phyloP scores from a whole-genome alignment of 2,329 filamentous ascomycete species.

The Aspergillus viridinutans region DNA sequence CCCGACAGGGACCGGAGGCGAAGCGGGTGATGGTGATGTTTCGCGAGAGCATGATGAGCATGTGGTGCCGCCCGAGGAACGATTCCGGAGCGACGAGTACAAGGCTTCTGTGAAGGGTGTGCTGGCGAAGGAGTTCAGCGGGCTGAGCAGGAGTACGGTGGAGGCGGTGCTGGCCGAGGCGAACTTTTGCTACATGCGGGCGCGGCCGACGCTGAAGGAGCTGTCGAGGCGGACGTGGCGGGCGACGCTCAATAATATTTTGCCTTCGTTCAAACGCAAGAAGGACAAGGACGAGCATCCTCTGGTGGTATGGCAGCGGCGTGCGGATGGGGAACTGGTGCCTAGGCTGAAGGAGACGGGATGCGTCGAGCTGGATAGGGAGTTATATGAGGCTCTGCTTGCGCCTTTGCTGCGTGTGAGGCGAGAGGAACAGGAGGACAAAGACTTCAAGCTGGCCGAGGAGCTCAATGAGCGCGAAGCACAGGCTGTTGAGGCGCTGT shows the following conservation, averaged over 20 bases:
- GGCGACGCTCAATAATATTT: slow-evolving; percentile 39
- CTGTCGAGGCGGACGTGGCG: slow-evolving; percentile 44
- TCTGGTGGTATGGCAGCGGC: slow-evolving; percentile 37
- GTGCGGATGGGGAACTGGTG: slow-evolving; percentile 25
- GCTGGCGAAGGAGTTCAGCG: slow-evolving; percentile 42
- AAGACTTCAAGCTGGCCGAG: slow-evolving; percentile 38
- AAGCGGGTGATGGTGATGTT: slow-evolving; percentile 1
- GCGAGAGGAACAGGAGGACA: slow-evolving; percentile 33
- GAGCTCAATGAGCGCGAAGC: slow-evolving; percentile 44
- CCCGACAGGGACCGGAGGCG: slow-evolving; percentile 18
- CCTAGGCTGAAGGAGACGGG: slow-evolving; percentile 41
- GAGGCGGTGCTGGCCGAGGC: slow-evolving; percentile 46
- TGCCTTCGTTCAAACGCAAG: slow-evolving; percentile 41
- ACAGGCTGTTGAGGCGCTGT: slow-evolving; percentile 37
- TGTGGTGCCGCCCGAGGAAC: slow-evolving; percentile 37
- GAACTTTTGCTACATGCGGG: slow-evolving; percentile 44
- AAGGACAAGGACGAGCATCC: slow-evolving; percentile 38
- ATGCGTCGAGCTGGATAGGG: slow-evolving; percentile 40
- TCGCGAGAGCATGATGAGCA: slow-evolving; percentile 10
- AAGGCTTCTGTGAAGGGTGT: slow-evolving; percentile 36
- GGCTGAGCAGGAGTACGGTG: slow-evolving; percentile 41
- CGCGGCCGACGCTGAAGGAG: slow-evolving; percentile 41
- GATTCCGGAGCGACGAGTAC: slow-evolving; percentile 43
- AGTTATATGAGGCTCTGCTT: slow-evolving; percentile 37
- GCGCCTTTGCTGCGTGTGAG: slow-evolving; percentile 33